Base-by-base conservation (phyloP, 2,329 filamentous ascomycete genomes). In the Triangularia verruculosa region DNA sequence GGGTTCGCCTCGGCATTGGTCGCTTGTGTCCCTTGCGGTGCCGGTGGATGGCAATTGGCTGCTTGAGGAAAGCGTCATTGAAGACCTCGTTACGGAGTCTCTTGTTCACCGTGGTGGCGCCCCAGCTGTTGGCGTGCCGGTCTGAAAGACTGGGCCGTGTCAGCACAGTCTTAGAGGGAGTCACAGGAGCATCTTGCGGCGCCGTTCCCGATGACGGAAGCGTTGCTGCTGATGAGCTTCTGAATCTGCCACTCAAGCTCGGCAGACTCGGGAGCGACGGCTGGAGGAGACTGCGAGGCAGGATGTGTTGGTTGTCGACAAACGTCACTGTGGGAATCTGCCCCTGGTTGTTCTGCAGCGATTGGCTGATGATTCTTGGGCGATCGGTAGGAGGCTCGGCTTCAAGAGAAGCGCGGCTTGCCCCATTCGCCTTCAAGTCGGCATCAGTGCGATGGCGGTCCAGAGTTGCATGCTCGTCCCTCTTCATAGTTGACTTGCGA, bases 261-360 rank as follows among this genome's bases (percentile, higher is more conserved):
- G 69, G 61, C n/a, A 32, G 62, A 52, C 52, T 69, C 66, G 24
- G 57, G 15, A 57, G 64, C 6, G 87, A 81, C 17, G 88, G 82
- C 61, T 88, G 86, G 57, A 97, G 89, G 27, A 97, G 82, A 71
- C 91, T 91, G 54, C 92, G 87, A 1, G 94, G 94, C 51, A 97
- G 87, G 64, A 98, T 96, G 73, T 98, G 94, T 68, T 90, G 87
- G 74, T 98, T 98, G 74, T 97, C 93, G 72, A 94, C 91, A 66
- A 97, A 92, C 0, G 95, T 92, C 55, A 98, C 94, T 47, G 95
- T 94, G 1, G 94, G 93, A 28, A 96, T 86, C 22, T 89, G 85
- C 32, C 86, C 84, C 25, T 79, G 79, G 28, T 78, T 75, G 34
- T 86, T 84, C 62, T 91, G 85, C 65, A 97, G 83, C 12, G 92